Percentiles rank a stretch among this genome's conserved stretches.
Conservation (phyloP, 208 protist genomes). For the Leishmania braziliensis region DNA sequence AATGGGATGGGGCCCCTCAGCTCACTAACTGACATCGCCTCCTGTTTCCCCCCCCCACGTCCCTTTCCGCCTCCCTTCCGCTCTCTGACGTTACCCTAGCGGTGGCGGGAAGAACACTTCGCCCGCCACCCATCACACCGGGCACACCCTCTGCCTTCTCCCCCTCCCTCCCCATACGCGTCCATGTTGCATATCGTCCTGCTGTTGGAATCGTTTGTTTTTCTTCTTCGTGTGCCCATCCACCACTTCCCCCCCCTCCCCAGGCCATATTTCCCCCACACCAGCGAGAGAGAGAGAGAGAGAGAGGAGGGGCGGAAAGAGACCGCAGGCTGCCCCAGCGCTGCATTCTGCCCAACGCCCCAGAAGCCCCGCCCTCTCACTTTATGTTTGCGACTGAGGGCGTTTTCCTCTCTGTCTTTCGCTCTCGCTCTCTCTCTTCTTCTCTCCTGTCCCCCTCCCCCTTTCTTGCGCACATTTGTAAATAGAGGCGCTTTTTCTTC, state of each 20-base stretch:
- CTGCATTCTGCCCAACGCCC: neutral
- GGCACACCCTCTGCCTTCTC: neutral
- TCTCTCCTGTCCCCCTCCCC: no score
- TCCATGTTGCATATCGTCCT: neutral
- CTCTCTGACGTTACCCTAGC: neutral
- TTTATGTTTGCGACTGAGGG: no score
- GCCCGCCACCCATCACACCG: neutral
- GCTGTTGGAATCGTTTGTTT: neutral
- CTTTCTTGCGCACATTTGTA: no score
- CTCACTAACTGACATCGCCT: neutral
- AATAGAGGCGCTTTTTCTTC: no score
- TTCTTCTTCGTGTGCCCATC: neutral
- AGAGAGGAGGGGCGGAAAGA: no score
- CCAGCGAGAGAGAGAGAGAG: no score
- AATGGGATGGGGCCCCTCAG: neutral
- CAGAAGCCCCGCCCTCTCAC: no score
- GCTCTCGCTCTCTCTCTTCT: no score
- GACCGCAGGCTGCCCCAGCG: no score
- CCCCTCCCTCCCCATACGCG: neutral
- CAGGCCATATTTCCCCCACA: no score
- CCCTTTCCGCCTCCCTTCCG: no score
- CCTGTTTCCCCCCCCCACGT: neutral
- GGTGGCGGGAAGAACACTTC: neutral
- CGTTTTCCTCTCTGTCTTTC: no score
- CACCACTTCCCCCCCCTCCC: neutral